Percentiles rank a stretch among this genome's conserved stretches.
These are phyloP conservation scores for Amanita bisporigera DNA, from an alignment of 1,284 basidiomycete genomes.

Conservation along the genomic window DNA sequence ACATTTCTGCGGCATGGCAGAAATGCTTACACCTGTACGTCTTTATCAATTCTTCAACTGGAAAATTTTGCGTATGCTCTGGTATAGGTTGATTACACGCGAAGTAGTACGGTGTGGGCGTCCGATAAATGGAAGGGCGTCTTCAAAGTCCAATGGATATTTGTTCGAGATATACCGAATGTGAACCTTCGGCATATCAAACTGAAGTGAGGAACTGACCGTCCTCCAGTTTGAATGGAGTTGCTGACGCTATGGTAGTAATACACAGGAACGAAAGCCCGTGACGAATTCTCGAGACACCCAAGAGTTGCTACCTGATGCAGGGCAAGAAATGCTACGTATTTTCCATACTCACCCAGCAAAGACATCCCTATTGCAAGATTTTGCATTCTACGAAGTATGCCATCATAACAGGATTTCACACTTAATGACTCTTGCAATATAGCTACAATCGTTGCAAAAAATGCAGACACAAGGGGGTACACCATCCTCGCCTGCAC, in stretches of 20 bases:
- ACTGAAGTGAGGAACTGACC: conserved; percentile 76
- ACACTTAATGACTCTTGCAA: not conserved
- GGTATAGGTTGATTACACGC: conserved; percentile 75
- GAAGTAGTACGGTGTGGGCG: conserved; percentile 93
- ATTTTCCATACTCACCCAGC: conserved; percentile 94
- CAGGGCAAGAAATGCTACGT: conserved; percentile 92
- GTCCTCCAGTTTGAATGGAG: conserved; percentile 6
- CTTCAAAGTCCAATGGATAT: conserved; percentile 95
- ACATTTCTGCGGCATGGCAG: conserved; percentile 97
- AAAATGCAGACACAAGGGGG: conserved; percentile 63
- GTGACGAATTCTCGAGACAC: conserved; percentile 95
- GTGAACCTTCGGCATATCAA: conserved; percentile 84
- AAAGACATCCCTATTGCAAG: conserved; percentile 90
- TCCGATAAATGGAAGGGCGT: conserved; percentile 99
- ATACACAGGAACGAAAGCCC: conserved; percentile 95
- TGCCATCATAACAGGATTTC: conserved; percentile 20
- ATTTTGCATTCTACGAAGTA: conserved; percentile 94
- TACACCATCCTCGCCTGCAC: conserved; percentile 42
- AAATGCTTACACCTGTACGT: conserved; percentile 87
- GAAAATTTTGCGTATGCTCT: not conserved
- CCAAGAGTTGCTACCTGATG: conserved; percentile 91
- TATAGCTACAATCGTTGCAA: conserved; percentile 78
- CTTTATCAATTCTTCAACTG: not conserved
- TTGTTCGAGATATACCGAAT: conserved; percentile 93
- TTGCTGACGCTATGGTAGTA: conserved; percentile 57